Conservation (phyloP, 345 rosid species). For the Viola odorata region DNA sequence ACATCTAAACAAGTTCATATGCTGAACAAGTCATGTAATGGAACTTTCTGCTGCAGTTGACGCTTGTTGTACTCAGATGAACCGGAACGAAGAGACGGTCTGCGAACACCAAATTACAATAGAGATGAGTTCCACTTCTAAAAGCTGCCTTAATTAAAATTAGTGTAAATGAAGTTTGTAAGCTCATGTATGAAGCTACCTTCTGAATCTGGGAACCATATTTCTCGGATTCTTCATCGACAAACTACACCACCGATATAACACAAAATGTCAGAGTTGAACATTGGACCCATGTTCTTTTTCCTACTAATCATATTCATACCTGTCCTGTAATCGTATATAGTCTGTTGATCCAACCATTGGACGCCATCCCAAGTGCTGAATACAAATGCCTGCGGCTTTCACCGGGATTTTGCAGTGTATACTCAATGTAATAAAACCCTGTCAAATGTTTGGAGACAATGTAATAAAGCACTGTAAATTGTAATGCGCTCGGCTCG, state of each 20-base stretch:
- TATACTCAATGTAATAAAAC: slow-evolving; percentile 81
- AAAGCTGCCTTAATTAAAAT: no score
- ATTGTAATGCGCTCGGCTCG: no score
- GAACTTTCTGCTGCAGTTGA: no score
- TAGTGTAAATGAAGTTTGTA: no score
- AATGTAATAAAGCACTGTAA: neutral
- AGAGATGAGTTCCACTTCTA: neutral
- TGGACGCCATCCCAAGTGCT: slow-evolving; percentile 81
- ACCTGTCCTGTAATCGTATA: slow-evolving; percentile 94
- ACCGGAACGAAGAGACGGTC: slow-evolving; percentile 70
- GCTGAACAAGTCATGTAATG: no score
- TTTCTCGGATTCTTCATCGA: slow-evolving; percentile 57
- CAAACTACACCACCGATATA: slow-evolving; percentile 36
- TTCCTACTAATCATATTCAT: slow-evolving; percentile 20
- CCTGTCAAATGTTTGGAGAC: slow-evolving; percentile 33
- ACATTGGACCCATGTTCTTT: neutral
- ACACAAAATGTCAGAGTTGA: slow-evolving; percentile 1
- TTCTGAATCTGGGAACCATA: slow-evolving; percentile 57
- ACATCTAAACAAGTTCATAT: no score
- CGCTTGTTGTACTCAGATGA: slow-evolving; percentile 33
- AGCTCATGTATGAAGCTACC: slow-evolving; percentile 34
- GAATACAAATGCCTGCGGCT: slow-evolving; percentile 58
- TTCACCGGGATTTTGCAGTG: slow-evolving; percentile 85
- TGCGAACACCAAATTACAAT: slow-evolving; percentile 25
- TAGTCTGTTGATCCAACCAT: slow-evolving; percentile 89